These are phyloP conservation scores for Dionaea muscipula DNA, from an alignment of 179 eudicot genomes.

Conservation along the genomic window DNA sequence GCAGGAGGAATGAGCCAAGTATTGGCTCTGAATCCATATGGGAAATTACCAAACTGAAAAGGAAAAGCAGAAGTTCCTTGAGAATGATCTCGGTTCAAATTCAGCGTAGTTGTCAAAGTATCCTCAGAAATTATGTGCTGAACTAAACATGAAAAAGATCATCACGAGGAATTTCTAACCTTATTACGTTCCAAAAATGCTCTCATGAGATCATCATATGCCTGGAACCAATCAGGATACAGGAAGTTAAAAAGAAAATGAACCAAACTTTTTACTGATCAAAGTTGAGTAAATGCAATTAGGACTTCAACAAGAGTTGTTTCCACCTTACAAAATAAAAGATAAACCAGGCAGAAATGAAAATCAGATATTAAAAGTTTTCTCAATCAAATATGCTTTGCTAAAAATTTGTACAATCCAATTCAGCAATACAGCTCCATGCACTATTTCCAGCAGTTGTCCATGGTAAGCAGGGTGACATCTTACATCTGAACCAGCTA, in stretches of 20 bases:
- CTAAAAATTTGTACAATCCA: too few species aligned
- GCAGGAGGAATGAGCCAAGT: conserved; percentile 97
- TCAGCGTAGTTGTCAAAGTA: not conserved
- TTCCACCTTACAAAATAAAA: not conserved
- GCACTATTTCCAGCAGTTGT: too few species aligned
- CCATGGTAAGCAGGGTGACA: too few species aligned
- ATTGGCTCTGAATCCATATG: conserved; percentile 96
- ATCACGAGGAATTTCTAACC: conserved; percentile 30
- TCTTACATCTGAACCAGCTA: too few species aligned
- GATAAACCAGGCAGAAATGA: not conserved
- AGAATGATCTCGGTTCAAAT: not conserved
- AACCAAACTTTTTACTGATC: too few species aligned
- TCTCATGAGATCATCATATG: conserved; percentile 88
- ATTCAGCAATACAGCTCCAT: too few species aligned
- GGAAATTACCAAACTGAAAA: conserved; percentile 93
- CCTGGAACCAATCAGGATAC: conserved; percentile 31
- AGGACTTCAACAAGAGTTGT: not conserved
- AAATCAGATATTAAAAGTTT: not conserved
- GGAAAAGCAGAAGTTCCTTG: conserved; percentile 5
- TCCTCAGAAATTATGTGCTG: not conserved
- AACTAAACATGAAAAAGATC: not conserved
- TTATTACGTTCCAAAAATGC: conserved; percentile 91
- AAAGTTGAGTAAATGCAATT: too few species aligned
- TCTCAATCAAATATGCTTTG: not conserved
- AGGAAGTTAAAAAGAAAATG: not conserved